Conservation (phyloP, 257 asterid genomes). For the Solanum infundibuliforme region DNA sequence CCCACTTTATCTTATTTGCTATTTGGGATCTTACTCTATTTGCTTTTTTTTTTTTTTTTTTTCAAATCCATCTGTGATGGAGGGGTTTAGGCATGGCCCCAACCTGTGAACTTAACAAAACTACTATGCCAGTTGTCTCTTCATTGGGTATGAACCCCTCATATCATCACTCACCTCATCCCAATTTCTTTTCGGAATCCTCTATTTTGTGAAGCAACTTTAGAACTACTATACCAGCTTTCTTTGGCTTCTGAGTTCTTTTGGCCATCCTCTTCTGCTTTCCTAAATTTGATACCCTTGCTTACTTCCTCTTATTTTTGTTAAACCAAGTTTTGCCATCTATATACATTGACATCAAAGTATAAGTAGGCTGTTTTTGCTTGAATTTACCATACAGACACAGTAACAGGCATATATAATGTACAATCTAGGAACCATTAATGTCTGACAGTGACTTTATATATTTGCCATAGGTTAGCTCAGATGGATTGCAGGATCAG, state of each 20-base stretch:
- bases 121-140: neutral
- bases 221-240: neutral
- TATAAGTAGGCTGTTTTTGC: slow-evolving; percentile 2
- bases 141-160: neutral
- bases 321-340: neutral
- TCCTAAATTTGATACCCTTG: neutral
- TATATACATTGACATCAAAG: neutral
- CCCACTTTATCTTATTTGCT: neutral
- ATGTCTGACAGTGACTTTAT: neutral
- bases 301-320: neutral
- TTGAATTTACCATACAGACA: neutral
- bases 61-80: no score
- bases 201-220: neutral
- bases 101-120: neutral
- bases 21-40: neutral
- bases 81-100: no score
- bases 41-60: neutral
- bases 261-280: neutral
- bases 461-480: neutral
- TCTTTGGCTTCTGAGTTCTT: neutral
- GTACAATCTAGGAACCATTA: neutral
- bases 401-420: neutral
- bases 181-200: neutral
- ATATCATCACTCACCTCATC: neutral
- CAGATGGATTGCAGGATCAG: neutral